These are phyloP conservation scores for Pseudocercospora eumusae DNA, from an alignment of 2,329 filamentous ascomycete genomes.

Conservation along the genomic window DNA sequence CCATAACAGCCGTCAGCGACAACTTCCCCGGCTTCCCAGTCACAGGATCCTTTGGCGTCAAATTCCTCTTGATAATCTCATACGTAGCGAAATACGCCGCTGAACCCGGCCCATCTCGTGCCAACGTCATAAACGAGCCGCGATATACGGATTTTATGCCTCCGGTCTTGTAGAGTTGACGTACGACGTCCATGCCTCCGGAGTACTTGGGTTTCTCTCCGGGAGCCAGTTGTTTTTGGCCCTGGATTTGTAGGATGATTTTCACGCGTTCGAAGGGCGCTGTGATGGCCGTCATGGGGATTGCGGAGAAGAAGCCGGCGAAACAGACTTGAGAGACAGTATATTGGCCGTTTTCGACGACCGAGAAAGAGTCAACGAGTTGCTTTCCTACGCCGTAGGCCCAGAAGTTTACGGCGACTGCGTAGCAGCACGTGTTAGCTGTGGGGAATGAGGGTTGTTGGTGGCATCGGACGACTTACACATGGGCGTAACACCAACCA, in stretches of 20 bases:
- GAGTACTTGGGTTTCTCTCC: slow-evolving; percentile 92
- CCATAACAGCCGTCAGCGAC: slow-evolving; percentile 77
- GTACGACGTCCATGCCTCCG: slow-evolving; percentile 85
- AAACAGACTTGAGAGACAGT: slow-evolving; percentile 84
- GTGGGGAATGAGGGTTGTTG: not conserved
- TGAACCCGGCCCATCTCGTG: slow-evolving; percentile 86
- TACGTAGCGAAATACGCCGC: slow-evolving; percentile 98
- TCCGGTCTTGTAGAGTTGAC: slow-evolving; percentile 88
- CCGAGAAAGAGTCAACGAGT: slow-evolving; percentile 70
- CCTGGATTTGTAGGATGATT: slow-evolving; percentile 96
- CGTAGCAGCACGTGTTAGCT: slow-evolving; percentile 24
- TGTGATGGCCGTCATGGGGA: slow-evolving; percentile 98
- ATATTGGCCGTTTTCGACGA: slow-evolving; percentile 68
- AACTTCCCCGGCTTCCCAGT: slow-evolving; percentile 73
- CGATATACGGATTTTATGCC: slow-evolving; percentile 91
- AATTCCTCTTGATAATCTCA: slow-evolving; percentile 84
- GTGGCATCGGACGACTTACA: slow-evolving; percentile 64
- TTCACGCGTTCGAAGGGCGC: slow-evolving; percentile 98
- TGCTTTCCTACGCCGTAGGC: slow-evolving; percentile 95
- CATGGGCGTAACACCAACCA: slow-evolving; percentile 97
- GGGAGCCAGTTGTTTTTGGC: slow-evolving; percentile 78
- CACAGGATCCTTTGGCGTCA: slow-evolving; percentile 78
- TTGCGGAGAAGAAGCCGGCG: slow-evolving; percentile 95
- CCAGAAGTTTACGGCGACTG: slow-evolving; percentile 69
- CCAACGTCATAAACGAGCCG: slow-evolving; percentile 84